Evolutionary conservation across 441 rosid species (phyloP), one percentile per base, ranked within the genome.

Genomic region (Croton setiger): DNA sequence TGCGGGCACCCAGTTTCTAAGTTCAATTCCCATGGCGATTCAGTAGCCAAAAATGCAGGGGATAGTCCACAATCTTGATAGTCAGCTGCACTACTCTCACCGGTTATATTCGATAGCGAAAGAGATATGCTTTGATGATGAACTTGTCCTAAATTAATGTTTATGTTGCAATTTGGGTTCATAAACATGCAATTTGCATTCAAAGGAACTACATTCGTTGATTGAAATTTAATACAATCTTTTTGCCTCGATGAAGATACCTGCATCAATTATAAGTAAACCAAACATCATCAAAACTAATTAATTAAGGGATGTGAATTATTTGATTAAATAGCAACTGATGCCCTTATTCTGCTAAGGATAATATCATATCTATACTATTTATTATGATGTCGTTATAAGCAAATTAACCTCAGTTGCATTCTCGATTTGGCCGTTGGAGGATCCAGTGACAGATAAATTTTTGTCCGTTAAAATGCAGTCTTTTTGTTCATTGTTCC

Each of bases 21-120:
- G 74, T 72, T 83, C 17, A 91, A 76, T 33, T 88, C 94, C 96
- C 98, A 86, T 35, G 88, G 90, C 0, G 91, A 79, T 63, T 89
- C 90, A 17, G 75, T 78, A 0, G 81, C 74, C 8, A 83, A 69
- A 68, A 85, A 78, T 35, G 51, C 71, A 0, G 86, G 80, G 0
- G 92, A 83, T 51, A 84, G 45, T 20, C 84, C 85, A 12, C 84
- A 84, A 44, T 91, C 96, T 74, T 84, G 87, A 75, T 76, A 81
- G 75, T 89, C 86, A 47, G 82, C 64, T 7, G 76, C 76, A 4
- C 75, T 83, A 44, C 78, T 85, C 72, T 86, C 92, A 15, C 93
- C 82, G 8, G 86, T 79, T 41, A 89, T 69, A 74, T 79, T 91
- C 51, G 95, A 83, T 51, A 83, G 64, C 14, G 96, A 79, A 41